Evolutionary conservation across 2,329 filamentous ascomycete species (phyloP), one percentile per base, ranked within the genome.

Genomic region (Monosporascus ibericus): DNA sequence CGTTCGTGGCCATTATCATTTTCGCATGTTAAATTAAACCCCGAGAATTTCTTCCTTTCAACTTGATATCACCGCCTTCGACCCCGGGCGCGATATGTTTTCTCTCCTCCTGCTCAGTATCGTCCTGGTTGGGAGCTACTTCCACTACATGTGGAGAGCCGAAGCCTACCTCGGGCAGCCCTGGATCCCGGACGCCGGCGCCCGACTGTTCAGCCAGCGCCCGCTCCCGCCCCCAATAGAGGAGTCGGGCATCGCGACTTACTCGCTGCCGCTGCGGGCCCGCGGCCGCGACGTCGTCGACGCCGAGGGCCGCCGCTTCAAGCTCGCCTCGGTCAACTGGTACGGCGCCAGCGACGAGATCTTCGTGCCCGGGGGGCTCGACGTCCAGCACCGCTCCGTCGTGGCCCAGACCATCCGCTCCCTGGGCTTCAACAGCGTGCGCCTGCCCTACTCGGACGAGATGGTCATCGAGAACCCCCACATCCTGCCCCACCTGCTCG

Each of bases 341-440:
- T 88, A 88, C 64, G 85, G 85, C 36, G 84, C 79, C 3, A 86
- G 82, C 63, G 85, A 88, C 61, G 78, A 85, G 69, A 73, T 81
- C 51, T 86, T 84, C 60, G 76, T 87, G 11, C 76, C 81, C 0
- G 81, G 82, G 37, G 85, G 84, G 0, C 72, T 88, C 39, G 82
- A 87, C 57, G 70, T 84, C 22, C 76, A 78, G 61, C 82, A 87
- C 67, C 81, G 85, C 38, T 72, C 71, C 52, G 73, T 75, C 20
- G 86, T 88, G 57, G 82, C 84, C 4, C 62, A 69, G 55, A 80
- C 79, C 17, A 85, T 88, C 64, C 76, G 78, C 50, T 64, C 65
- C 9, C 71, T 88, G 51, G 85, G 85, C 15, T 88, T 88, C 75
- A 88, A 88, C 70, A 86, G 83, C 62, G 85, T 88, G 47, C 76